Evolutionary conservation across 2,329 filamentous ascomycete species (phyloP), one percentile per base, ranked within the genome.

Genomic region (Fusarium floridanum): DNA sequence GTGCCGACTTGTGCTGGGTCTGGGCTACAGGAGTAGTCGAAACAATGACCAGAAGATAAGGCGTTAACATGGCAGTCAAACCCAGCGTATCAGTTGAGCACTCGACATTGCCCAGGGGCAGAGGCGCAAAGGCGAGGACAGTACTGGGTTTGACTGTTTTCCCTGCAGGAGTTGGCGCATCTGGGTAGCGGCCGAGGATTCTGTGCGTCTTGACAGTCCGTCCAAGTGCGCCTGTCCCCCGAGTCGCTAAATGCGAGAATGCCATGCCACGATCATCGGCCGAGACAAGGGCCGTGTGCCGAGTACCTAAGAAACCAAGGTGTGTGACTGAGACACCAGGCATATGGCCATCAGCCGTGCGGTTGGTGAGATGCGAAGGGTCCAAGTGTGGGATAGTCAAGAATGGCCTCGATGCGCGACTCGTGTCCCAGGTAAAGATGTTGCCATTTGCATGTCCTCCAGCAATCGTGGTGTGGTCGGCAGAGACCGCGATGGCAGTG

Each of bases 341-440:
- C 22, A 97, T 85, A 84, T 99, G 97, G 2, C 97, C 96, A 85
- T 98, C 95, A 1, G 84, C 82, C n/a, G 89, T 91, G 57, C 91
- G 89, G 34, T 91, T 88, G 64, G 93, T 88, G 36, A 92, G 80
- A 67, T 93, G 90, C 3, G 86, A 84, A n/a, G 88, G 83, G 37
- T 95, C 91, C 11, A 97, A 85, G 39, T 95, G 94, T 1, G 93
- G 91, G 50, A 99, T 95, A 61, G 94, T 91, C 36, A 99, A 88
- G 81, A 99, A 99, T 0, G 96, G 97, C 36, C 94, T 90, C 4
- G 95, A 91, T n/a, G 93, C 90, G 67, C 93, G 90, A 45, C 90
- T 90, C 14, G 96, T 93, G 81, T 99, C 97, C 97, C 97, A 99
- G 0, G 96, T 99, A 80, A 98, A 98, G 63, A 99, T 98, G 80